Base-by-base conservation (phyloP, 2,329 filamentous ascomycete genomes). In the Alternaria gaisen region DNA sequence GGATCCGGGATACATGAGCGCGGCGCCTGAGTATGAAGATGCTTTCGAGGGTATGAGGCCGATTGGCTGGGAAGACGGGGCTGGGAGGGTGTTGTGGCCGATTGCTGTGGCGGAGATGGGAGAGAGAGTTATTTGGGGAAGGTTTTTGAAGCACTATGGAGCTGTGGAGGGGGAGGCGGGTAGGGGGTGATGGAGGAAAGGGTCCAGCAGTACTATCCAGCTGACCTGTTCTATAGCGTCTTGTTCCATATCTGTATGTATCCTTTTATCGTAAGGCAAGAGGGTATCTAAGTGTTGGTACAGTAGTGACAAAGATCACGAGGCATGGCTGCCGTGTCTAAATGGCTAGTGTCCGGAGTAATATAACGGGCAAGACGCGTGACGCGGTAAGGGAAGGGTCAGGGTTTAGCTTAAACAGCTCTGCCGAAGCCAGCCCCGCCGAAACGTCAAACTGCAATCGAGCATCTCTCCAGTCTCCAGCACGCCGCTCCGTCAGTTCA, bases 381-480 rank as follows among this genome's bases (percentile, higher is more conserved):
- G 63, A 66, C 52, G 61, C 56, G 53, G 51, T 48, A 56, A 46
- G 59, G 50, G 34, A 58, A 56, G 53, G 34, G 43, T 53, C 53
- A 53, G 53, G 57, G 30, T 42, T 32, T 60, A 47, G 38, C 46
- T 44, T 52, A 32, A 38, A 46, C 57, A 58, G 56, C 34, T 58
- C 42, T 60, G 63, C 63, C 63, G 63, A 58, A 56, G 58, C 57
- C 56, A 64, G 64, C 66, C 64, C 64, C 64, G 60, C 66, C 62
- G 61, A 68, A 61, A 60, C 61, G 20, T 64, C 63, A 60, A 61
- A 53, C 52, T 52, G 46, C 46, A 52, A 54, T 61, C 60, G 59
- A 55, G 57, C 47, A 32, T 51, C 58, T 57, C 56, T 53, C 56
- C 59, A 38, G 44, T 38, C 46, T 56, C 46, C 50, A 60, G 53